phyloP scores from a whole-genome alignment of 352 stramenopile species.

The Saprolegnia parasitica region DNA sequence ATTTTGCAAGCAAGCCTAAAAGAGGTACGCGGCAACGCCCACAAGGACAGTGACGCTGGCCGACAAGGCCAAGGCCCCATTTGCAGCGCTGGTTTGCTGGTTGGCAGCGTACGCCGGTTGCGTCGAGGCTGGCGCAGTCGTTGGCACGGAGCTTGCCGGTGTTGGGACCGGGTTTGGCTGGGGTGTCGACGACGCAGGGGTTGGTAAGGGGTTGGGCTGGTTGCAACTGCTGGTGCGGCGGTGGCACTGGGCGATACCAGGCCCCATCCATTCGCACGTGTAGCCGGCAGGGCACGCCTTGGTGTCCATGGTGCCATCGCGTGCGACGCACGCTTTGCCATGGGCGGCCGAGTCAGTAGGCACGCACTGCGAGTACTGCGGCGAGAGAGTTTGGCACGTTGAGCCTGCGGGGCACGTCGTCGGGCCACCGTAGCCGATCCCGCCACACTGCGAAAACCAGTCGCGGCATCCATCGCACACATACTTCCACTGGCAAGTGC shows the following conservation, averaged over 20 bases:
- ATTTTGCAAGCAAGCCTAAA: too few relatives aligned
- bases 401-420: not conserved
- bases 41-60: not conserved
- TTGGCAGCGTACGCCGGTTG: not conserved
- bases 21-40: not conserved
- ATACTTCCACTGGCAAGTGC: not conserved
- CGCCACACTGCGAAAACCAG: not conserved
- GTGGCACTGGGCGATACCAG: not conserved
- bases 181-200: not conserved
- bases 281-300: not conserved
- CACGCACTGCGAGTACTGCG: not conserved
- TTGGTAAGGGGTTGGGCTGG: not conserved
- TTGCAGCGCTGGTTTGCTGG: not conserved
- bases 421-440: not conserved
- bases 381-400: not conserved
- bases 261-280: not conserved
- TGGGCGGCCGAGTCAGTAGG: not conserved
- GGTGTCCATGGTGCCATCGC: not conserved
- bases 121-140: not conserved
- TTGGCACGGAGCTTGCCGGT: not conserved
- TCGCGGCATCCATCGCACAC: not conserved
- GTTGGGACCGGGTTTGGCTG: not conserved
- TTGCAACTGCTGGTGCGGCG: not conserved
- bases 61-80: not conserved
- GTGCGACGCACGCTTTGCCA: not conserved